phyloP scores from a whole-genome alignment of 441 rosid species.

The Rhodomyrtus psidioides region DNA sequence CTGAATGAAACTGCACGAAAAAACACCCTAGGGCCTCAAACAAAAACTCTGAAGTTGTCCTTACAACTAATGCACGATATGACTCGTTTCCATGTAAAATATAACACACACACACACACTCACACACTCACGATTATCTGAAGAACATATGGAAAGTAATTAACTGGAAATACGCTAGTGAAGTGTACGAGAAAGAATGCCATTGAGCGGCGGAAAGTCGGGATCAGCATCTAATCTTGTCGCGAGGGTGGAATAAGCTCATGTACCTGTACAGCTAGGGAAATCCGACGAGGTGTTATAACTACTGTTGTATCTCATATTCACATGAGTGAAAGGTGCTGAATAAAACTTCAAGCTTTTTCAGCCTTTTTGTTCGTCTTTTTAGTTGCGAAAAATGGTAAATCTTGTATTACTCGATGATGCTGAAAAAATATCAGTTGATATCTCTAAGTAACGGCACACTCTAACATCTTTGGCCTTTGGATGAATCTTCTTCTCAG shows the following conservation, averaged over 20 bases:
- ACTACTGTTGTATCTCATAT: background rate
- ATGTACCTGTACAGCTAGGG: background rate
- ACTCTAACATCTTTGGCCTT: background rate
- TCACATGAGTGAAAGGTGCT: background rate
- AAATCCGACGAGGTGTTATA: background rate
- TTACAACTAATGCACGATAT: background rate
- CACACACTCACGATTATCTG: slow-evolving; percentile 74
- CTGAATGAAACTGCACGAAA: slow-evolving; percentile 76
- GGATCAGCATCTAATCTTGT: background rate
- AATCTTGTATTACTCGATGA: background rate
- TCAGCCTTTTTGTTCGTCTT: background rate
- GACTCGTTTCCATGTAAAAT: background rate
- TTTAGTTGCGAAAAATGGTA: background rate
- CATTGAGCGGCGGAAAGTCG: slow-evolving; percentile 17
- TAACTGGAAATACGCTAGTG: slow-evolving; percentile 80
- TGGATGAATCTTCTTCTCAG: background rate
- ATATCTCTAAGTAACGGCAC: background rate
- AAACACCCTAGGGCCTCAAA: background rate
- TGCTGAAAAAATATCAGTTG: background rate
- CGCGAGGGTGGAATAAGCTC: background rate
- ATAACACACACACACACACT: no score
- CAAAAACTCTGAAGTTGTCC: background rate
- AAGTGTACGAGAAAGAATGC: slow-evolving; percentile 53
- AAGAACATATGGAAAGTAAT: slow-evolving; percentile 93
- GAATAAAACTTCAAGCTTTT: background rate